Evolutionary conservation across 2,329 filamentous ascomycete genomes (phyloP).

Genomic region (Aspergillus caelatus): DNA sequence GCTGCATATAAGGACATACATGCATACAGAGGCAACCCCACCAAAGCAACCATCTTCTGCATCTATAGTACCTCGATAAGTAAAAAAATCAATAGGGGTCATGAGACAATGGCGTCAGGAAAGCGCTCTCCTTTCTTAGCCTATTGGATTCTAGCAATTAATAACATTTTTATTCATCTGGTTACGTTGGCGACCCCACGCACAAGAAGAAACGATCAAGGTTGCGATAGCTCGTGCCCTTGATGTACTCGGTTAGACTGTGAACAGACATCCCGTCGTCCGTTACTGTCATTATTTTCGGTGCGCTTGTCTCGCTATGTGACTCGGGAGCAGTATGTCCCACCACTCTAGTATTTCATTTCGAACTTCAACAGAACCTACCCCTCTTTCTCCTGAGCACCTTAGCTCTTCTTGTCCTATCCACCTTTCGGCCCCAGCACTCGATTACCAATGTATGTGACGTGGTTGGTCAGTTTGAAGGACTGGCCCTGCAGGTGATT

Average conservation of each 20-base stretch:
- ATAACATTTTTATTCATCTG: neutral
- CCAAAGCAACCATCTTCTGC: neutral
- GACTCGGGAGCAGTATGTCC: neutral
- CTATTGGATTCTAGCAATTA: neutral
- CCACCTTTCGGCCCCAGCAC: neutral
- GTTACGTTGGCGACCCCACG: neutral
- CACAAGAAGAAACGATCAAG: neutral
- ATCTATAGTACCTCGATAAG: neutral
- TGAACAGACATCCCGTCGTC: neutral
- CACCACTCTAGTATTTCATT: neutral
- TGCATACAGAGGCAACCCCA: neutral
- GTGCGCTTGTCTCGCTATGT: neutral
- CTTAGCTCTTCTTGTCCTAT: neutral
- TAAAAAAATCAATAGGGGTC: neutral
- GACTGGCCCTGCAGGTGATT: neutral
- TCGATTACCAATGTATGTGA: neutral
- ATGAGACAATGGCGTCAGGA: neutral
- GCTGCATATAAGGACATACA: neutral
- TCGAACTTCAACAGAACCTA: neutral
- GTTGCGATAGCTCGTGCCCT: neutral
- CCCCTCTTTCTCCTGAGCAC: neutral
- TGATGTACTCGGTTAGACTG: neutral
- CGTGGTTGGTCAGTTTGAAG: neutral
- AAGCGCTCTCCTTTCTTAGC: neutral
- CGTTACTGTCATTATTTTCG: neutral